phyloP scores from a whole-genome alignment of 495 filamentous ascomycete genomes.

The Penicillium desertorum region DNA sequence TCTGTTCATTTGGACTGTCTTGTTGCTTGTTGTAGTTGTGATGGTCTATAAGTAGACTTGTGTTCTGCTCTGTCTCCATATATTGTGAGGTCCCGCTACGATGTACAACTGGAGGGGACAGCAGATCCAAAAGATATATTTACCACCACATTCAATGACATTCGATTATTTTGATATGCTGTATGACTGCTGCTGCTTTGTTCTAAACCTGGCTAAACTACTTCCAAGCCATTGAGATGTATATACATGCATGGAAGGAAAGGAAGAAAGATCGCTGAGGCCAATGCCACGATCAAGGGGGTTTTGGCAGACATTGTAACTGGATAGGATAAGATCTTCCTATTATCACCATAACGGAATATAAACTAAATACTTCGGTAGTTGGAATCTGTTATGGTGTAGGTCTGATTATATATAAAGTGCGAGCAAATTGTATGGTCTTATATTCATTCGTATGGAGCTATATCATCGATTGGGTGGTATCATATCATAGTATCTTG shows the following conservation, averaged over 20 bases:
- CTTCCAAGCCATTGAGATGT: neutral
- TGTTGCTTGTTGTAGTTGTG: neutral
- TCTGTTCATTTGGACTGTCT: conserved; percentile 1
- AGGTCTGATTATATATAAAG: neutral
- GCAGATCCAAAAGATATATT: neutral
- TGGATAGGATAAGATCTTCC: neutral
- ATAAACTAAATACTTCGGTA: neutral
- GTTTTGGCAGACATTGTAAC: neutral
- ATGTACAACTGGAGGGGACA: neutral
- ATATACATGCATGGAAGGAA: neutral
- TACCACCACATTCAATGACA: neutral
- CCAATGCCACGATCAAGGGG: neutral
- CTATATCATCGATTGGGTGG: conserved; percentile 9
- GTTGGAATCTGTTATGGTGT: neutral
- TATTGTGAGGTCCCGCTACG: neutral
- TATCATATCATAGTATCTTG: conserved; percentile 21
- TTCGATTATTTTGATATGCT: neutral
- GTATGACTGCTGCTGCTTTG: neutral
- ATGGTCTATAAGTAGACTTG: neutral
- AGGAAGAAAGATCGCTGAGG: neutral
- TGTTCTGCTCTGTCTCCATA: too few species aligned
- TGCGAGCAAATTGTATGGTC: neutral
- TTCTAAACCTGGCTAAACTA: neutral
- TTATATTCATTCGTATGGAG: conserved; percentile 2
- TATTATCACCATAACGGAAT: neutral